A percentile compares a stretch with the other conserved stretches of the same genome.
Evolutionary conservation across 1,139 yeast species (phyloP).

Genomic region (Geotrichum reessii): DNA sequence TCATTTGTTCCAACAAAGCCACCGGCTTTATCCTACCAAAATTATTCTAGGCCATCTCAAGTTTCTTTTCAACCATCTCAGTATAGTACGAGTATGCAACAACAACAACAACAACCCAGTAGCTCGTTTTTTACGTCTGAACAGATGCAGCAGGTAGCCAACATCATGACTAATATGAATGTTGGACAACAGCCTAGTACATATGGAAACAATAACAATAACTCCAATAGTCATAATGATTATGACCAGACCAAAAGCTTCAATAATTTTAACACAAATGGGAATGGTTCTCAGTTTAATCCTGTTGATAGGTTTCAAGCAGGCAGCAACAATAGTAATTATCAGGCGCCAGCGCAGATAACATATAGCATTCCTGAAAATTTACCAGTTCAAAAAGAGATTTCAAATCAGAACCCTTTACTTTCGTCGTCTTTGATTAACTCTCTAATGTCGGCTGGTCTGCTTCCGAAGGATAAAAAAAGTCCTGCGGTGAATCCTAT

Average conservation of each 20-base stretch:
- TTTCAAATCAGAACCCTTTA: not conserved
- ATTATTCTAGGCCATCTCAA: constrained; percentile 6
- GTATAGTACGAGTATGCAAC: no score
- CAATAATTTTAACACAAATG: not conserved
- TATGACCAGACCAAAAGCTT: not conserved
- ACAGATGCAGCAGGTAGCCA: constrained; percentile 12
- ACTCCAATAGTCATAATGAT: not conserved
- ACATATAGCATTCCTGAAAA: not conserved
- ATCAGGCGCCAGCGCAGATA: not conserved
- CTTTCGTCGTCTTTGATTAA: constrained; percentile 9
- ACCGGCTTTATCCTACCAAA: not conserved
- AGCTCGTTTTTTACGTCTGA: constrained; percentile 6
- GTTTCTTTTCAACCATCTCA: not conserved
- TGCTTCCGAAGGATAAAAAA: constrained; percentile 1
- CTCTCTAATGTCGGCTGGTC: constrained; percentile 17
- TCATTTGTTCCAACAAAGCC: not conserved
- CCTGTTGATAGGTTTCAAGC: constrained; percentile 1
- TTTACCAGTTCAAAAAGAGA: not conserved
- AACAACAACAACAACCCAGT: not conserved
- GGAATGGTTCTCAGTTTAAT: not conserved
- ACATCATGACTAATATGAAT: constrained; percentile 7
- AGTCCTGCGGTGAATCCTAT: not conserved
- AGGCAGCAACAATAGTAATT: not conserved
- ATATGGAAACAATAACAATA: not conserved
- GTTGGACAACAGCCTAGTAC: not conserved